These are phyloP conservation scores for Herpetospermum pedunculosum DNA, from an alignment of 306 rosid species.

Conservation along the genomic window DNA sequence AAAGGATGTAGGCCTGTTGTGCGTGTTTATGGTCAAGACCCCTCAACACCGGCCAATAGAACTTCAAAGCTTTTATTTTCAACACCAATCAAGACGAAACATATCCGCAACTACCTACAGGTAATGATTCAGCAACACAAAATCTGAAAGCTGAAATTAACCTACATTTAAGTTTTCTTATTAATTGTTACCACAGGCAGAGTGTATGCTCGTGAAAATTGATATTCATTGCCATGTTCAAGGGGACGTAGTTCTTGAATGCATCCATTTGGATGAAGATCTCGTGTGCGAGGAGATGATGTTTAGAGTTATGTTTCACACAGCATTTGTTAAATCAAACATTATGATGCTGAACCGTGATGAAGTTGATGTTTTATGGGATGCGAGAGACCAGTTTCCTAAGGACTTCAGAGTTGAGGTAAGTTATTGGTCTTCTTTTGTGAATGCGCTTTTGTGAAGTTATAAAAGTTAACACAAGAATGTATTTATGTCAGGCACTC, in stretches of 20 bases:
- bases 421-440: conserved; percentile 29
- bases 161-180: conserved; percentile 22
- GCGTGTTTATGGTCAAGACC: conserved; percentile 85
- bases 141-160: conserved; percentile 14
- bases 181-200: conserved; percentile 72
- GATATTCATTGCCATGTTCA: conserved; percentile 80
- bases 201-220: conserved; percentile 79
- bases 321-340: conserved; percentile 84
- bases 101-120: conserved; percentile 60
- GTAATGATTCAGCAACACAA: conserved; percentile 39
- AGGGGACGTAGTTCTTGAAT: conserved; percentile 95
- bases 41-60: conserved; percentile 58
- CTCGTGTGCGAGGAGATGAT: conserved; percentile 62
- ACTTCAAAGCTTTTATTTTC: conserved; percentile 90
- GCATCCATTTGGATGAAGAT: conserved; percentile 73
- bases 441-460: conserved; percentile 27
- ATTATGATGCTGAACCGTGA: conserved; percentile 71
- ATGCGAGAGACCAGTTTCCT: conserved; percentile 75
- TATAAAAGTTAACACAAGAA: conserved; percentile 48
- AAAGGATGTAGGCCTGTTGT: conserved; percentile 84
- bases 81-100: conserved; percentile 42
- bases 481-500: conserved; percentile 76
- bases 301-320: conserved; percentile 84
- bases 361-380: conserved; percentile 82
- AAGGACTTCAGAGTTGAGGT: conserved; percentile 96